These are phyloP conservation scores for Lasiodiplodia theobromae DNA, from an alignment of 2,329 filamentous ascomycete species.

Conservation along the genomic window DNA sequence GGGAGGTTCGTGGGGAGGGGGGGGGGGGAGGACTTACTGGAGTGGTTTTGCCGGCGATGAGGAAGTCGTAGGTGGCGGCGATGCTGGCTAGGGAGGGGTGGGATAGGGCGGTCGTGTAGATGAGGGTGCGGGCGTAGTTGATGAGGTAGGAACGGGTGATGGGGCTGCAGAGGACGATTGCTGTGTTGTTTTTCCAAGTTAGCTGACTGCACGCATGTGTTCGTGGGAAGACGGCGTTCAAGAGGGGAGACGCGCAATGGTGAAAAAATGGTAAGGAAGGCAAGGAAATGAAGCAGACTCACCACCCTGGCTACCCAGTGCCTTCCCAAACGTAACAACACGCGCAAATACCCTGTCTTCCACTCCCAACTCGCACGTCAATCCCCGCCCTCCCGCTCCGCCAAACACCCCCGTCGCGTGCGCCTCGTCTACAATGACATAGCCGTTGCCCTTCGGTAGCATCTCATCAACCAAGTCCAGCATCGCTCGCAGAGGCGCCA, in stretches of 20 bases:
- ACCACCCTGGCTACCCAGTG: conserved; percentile 74
- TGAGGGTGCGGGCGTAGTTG: conserved; percentile 50
- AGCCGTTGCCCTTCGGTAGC: conserved; percentile 65
- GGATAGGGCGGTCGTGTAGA: conserved; percentile 52
- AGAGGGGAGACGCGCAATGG: background rate
- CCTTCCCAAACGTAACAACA: conserved; percentile 72
- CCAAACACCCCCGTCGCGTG: conserved; percentile 71
- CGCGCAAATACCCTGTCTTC: conserved; percentile 64
- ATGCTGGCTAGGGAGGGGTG: conserved; percentile 53
- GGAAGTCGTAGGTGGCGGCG: conserved; percentile 42
- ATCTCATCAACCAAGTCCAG: conserved; percentile 63
- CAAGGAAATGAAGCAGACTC: background rate
- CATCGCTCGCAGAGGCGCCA: conserved; percentile 69
- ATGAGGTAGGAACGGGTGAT: conserved; percentile 44
- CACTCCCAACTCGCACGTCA: conserved; percentile 65
- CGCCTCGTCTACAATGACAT: conserved; percentile 73
- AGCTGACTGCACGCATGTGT: background rate
- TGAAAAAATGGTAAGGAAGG: background rate
- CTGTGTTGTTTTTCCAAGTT: conserved; percentile 29
- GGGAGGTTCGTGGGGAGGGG: background rate
- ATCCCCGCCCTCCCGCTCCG: conserved; percentile 63
- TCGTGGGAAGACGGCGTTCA: background rate
- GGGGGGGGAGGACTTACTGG: conserved; percentile 28
- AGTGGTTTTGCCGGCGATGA: conserved; percentile 36
- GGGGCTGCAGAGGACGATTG: conserved; percentile 42